Evolutionary conservation across 2,329 filamentous ascomycete species (phyloP), one percentile per base, ranked within the genome.

Genomic region (Pleomassaria siparia): DNA sequence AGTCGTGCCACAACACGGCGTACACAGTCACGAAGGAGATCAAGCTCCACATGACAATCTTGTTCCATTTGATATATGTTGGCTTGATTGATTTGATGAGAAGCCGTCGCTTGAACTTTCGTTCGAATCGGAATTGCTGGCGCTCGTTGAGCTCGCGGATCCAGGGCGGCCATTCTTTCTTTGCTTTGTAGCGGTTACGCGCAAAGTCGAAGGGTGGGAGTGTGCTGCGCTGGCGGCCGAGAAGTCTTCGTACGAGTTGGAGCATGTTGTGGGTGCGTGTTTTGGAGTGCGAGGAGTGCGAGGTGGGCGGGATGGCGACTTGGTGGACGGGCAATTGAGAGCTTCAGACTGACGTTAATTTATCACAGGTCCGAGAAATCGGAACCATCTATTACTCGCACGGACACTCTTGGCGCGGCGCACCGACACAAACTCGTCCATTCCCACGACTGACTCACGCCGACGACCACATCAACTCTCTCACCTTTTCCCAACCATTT

Each of bases 91-190:
- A 81, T 59, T 83, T 81, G 56, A 88, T 70, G 48, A 79, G 77
- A 21, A 87, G 71, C 44, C 88, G 80, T 43, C 88, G 79, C 72
- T 89, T 87, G 72, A 87, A 91, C 64, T 87, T 85, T 68, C 87
- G 84, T 75, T 92, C 88, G 59, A 90, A 85, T 35, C 84, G 80
- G 66, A 91, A 87, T 70, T 91, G 85, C 63, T 91, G 83, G 69
- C 87, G 87, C 39, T 78, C 74, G 29, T 83, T 83, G 49, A 92
- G 79, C 64, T 82, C 80, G 53, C 78, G 74, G 70, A 92, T 88
- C 70, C 91, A 84, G 11, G 88, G 88, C 47, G 88, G 88, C 88
- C 88, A 92, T 55, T 82, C 75, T 65, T 86, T 88, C 71, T 88
- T 86, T 40, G 84, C 81, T 61, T 76, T 81, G 73, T 82, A 85